These are phyloP conservation scores for Coffea humblotiana DNA, from an alignment of 305 asterid genomes.

Conservation along the genomic window DNA sequence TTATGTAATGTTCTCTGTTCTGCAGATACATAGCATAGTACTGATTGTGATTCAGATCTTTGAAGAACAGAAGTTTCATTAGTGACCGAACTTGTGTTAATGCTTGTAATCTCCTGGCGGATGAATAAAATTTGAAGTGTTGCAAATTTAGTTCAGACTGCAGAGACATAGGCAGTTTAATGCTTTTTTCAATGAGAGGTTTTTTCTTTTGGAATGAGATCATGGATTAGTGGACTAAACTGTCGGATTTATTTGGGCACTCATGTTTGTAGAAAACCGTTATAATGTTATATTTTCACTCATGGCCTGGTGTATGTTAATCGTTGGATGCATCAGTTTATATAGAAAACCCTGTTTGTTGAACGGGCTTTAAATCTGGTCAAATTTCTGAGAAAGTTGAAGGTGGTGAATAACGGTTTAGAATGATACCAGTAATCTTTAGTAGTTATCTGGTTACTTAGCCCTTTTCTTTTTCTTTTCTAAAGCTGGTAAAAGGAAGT, in stretches of 20 bases:
- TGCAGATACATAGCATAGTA: background rate
- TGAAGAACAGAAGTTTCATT: background rate
- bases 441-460: background rate
- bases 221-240: background rate
- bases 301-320: background rate
- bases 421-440: background rate
- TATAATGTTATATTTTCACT: background rate
- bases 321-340: background rate
- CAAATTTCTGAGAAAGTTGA: no score
- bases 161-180: background rate
- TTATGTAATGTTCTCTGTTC: background rate
- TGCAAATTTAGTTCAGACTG: background rate
- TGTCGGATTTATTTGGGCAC: background rate
- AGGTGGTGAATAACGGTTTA: background rate
- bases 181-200: background rate
- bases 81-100: background rate
- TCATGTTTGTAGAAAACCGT: background rate
- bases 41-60: background rate
- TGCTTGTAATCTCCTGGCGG: background rate
- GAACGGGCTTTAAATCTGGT: background rate
- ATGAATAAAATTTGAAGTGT: background rate
- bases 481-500: background rate
- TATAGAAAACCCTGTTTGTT: background rate
- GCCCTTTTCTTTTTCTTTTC: background rate
- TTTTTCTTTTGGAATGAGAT: background rate